Conservation (phyloP, 1,284 basidiomycete genomes). For the Wolfiporia cocos region DNA sequence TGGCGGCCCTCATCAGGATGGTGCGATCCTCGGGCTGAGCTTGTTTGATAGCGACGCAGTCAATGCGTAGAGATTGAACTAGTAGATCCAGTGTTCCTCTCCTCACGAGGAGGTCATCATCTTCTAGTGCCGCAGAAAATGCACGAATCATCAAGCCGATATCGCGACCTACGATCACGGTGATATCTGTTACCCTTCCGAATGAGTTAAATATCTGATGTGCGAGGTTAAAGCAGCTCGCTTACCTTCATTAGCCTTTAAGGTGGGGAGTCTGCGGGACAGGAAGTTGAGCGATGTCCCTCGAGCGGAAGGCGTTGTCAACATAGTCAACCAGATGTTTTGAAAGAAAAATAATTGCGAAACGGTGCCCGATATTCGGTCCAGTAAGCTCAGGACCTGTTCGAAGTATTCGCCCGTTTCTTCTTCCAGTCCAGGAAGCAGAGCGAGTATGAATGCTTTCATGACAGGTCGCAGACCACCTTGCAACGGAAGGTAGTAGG, state of each 20-base stretch:
- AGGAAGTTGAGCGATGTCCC: conserved; percentile 88
- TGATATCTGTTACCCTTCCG: conserved; percentile 48
- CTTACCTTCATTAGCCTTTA: conserved; percentile 65
- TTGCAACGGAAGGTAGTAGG: conserved; percentile 86
- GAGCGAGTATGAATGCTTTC: conserved; percentile 89
- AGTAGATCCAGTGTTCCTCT: conserved; percentile 80
- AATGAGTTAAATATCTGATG: conserved; percentile 11
- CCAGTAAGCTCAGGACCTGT: conserved; percentile 81
- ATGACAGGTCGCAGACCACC: conserved; percentile 80
- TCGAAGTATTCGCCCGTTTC: conserved; percentile 97
- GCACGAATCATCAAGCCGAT: conserved; percentile 91
- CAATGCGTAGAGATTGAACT: conserved; percentile 65
- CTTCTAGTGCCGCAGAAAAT: conserved; percentile 84
- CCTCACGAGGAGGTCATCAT: conserved; percentile 85
- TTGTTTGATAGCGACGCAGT: conserved; percentile 63
- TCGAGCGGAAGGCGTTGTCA: conserved; percentile 84
- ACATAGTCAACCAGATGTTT: conserved; percentile 90
- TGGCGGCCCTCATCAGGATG: conserved; percentile 76
- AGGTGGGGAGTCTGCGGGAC: conserved; percentile 66
- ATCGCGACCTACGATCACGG: conserved; percentile 74
- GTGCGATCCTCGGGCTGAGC: conserved; percentile 62
- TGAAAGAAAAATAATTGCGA: conserved; percentile 90
- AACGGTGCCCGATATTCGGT: conserved; percentile 77
- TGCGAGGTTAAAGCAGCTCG: conserved; percentile 6
- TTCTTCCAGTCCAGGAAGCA: conserved; percentile 93